Percentiles rank a stretch among this genome's conserved stretches.
These are phyloP conservation scores for Talaromyces adpressus DNA, from an alignment of 495 filamentous ascomycete species.

Conservation along the genomic window DNA sequence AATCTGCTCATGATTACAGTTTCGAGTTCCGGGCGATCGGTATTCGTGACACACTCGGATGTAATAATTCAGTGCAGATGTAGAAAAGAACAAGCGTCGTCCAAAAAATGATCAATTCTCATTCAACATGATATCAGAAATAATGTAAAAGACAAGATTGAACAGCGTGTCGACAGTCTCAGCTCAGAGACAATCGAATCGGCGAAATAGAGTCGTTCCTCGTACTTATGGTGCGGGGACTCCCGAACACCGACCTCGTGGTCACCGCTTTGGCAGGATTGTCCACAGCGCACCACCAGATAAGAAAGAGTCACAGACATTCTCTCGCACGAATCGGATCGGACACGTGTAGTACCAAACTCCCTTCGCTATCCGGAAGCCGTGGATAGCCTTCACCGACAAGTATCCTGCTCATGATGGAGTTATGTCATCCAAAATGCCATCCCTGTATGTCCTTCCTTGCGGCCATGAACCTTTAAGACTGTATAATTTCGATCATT, in stretches of 20 bases:
- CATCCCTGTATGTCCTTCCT: not conserved
- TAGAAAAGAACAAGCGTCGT: not conserved
- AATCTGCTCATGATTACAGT: constrained; percentile 2
- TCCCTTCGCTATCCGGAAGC: not conserved
- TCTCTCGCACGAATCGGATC: not conserved
- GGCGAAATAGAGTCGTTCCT: not conserved
- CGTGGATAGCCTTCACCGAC: not conserved
- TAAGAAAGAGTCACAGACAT: not conserved
- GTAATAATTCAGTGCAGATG: not conserved
- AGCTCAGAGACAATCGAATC: not conserved
- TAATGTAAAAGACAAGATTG: not conserved
- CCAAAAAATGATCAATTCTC: not conserved
- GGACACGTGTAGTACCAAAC: not conserved
- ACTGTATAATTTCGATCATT: not conserved
- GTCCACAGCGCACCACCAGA: not conserved
- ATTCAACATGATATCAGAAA: not conserved
- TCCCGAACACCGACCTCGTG: not conserved
- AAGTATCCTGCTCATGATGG: not conserved
- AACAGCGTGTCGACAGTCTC: not conserved
- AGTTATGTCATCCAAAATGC: not conserved
- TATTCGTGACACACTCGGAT: not conserved
- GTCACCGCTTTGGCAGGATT: not conserved
- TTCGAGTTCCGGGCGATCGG: not conserved
- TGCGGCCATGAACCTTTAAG: not conserved
- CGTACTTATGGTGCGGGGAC: not conserved